Conservation (phyloP, 2,329 filamentous ascomycete genomes). For the Calonectria leucothoes region DNA sequence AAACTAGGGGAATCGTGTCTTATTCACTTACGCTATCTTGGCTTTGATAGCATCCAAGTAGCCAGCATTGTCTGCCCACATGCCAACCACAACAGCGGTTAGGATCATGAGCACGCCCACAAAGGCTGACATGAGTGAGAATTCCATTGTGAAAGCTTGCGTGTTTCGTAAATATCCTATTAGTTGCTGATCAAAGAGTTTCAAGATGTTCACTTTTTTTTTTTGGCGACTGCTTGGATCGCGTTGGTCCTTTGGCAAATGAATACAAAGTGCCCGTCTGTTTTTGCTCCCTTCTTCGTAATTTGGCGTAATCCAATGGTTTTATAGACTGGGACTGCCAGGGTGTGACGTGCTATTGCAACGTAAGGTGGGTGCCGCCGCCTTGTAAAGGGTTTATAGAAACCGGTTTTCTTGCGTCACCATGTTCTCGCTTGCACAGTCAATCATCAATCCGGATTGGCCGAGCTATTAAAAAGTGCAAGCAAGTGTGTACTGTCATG, state of each 20-base stretch:
- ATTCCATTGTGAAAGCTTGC: conserved; percentile 1
- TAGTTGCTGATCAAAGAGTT: neutral
- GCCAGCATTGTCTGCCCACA: conserved; percentile 11
- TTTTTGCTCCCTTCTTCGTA: too few species aligned
- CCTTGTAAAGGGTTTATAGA: neutral
- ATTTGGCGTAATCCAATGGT: neutral
- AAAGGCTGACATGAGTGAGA: conserved; percentile 5
- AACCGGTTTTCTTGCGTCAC: conserved; percentile 14
- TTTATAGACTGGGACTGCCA: neutral
- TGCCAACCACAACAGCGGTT: neutral
- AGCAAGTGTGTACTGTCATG: neutral
- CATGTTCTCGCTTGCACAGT: neutral
- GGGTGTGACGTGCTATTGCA: conserved; percentile 9
- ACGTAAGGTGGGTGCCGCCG: conserved; percentile 1
- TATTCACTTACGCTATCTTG: conserved; percentile 16
- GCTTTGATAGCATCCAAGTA: conserved; percentile 11
- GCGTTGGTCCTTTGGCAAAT: neutral
- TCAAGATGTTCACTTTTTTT: neutral
- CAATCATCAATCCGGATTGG: neutral
- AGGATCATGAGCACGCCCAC: neutral
- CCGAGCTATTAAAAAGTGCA: neutral
- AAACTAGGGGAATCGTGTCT: neutral
- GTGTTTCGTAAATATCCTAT: neutral
- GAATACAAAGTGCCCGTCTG: neutral
- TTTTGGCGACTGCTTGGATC: neutral